Conservation (phyloP, 306 rosid genomes). For the Astragalus glycyphyllos region DNA sequence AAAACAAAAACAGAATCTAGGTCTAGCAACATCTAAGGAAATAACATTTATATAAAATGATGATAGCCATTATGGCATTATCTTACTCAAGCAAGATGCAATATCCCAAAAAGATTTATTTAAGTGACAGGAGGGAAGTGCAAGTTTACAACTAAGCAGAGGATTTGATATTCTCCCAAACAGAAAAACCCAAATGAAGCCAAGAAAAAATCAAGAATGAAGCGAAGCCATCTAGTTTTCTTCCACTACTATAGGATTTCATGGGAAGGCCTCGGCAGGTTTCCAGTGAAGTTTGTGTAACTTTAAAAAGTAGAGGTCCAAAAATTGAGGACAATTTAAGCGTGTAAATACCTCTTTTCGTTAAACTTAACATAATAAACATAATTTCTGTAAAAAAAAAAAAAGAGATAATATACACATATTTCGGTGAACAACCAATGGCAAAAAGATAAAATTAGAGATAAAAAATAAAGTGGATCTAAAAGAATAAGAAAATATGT, state of each 20-base stretch:
- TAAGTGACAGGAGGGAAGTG: not conserved
- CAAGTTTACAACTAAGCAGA: conserved; percentile 1
- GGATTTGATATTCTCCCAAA: conserved; percentile 24
- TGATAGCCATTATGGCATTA: conserved; percentile 7
- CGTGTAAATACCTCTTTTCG: not conserved
- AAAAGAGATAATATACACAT: too few species aligned
- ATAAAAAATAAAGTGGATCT: not conserved
- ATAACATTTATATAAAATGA: conserved; percentile 15
- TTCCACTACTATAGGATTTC: conserved; percentile 3
- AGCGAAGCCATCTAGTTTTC: conserved; percentile 6
- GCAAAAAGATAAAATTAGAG: not conserved
- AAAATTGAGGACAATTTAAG: not conserved
- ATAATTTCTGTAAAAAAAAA: not conserved
- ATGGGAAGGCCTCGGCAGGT: conserved; percentile 1
- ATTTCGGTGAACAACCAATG: not conserved
- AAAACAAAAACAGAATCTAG: conserved; percentile 26
- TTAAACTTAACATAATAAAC: conserved; percentile 14
- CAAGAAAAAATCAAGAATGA: not conserved
- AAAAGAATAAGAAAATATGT: conserved; percentile 30
- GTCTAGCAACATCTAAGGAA: conserved; percentile 30
- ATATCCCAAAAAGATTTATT: not conserved
- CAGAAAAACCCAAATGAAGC: conserved; percentile 1
- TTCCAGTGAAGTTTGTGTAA: not conserved
- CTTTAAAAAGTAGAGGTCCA: not conserved
- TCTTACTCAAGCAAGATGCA: conserved; percentile 20